phyloP scores from a whole-genome alignment of 148 eudicot species.

The Chenopodium suecicum region DNA sequence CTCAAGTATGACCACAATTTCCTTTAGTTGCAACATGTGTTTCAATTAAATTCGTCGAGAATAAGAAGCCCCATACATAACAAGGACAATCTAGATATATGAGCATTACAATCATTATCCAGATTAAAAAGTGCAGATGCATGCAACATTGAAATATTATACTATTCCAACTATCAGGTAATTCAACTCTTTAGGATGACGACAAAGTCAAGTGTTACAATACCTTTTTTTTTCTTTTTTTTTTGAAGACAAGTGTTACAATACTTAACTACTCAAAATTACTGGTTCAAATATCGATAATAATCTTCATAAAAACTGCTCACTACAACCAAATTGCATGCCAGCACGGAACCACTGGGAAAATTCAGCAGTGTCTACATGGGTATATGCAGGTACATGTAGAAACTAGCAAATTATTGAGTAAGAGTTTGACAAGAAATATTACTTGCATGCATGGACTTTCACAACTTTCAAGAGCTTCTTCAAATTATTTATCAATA shows the following conservation, averaged over 20 bases:
- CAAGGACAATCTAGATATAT: not conserved
- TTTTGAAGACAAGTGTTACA: not conserved
- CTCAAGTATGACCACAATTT: too few species aligned
- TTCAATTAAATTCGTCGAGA: not conserved
- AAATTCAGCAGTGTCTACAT: not conserved
- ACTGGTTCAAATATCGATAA: not conserved
- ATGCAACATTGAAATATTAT: not conserved
- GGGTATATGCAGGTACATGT: not conserved
- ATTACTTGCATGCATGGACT: conserved; percentile 90
- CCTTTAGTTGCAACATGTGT: too few species aligned
- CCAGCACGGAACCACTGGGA: not conserved
- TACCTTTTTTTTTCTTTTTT: not conserved
- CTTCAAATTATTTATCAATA: conserved; percentile 80
- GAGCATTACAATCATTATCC: conserved; percentile 3
- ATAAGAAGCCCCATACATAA: not conserved
- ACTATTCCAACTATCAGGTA: not conserved
- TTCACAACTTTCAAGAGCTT: conserved; percentile 78
- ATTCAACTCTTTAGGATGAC: not conserved
- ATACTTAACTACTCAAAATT: not conserved
- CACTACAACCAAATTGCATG: not conserved
- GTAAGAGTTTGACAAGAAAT: conserved; percentile 27
- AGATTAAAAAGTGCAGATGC: conserved; percentile 9
- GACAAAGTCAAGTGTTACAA: not conserved
- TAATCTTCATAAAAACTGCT: not conserved
- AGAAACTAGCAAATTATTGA: not conserved